Base-by-base conservation (phyloP, 768 basidiomycete genomes). In the Mycena kentingensis region DNA sequence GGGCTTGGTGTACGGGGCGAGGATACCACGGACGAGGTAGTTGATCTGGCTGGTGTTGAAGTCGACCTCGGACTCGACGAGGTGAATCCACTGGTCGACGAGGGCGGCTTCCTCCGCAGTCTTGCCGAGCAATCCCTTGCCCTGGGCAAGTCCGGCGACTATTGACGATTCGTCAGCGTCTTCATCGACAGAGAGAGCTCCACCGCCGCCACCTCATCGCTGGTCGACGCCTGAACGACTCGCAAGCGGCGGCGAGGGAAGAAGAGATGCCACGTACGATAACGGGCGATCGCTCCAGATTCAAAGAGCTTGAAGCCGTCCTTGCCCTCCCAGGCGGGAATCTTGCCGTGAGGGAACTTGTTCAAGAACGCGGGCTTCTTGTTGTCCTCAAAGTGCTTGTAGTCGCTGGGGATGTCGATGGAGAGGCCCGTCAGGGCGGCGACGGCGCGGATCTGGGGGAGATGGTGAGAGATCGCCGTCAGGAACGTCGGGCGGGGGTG, bases 271-370 rank as follows among this genome's bases (percentile, higher is more conserved):
- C 49, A 87, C 93, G 83, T 73, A 98, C 96, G 62, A 73, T 96
- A 94, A 51, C 84, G 85, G 39, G 92, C 88, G 70, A 98, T 93
- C 42, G 93, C 83, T 49, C 73, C 66, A 49, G 81, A 77, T 77
- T 96, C 96, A 61, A 83, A 82, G 52, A 97, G 74, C 64, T 76
- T 80, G 78, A 92, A 82, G 49, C 93, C 93, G 68, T 93, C 83
- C 13, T 75, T 70, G 38, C 79, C 76, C 69, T 93, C 91, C 47
- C 88, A 80, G 31, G 88, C 86, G 24, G 97, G 96, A 61, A 96
- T 82, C 77, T 93, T 92, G 50, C 89, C 87, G 52, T 78, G 78
- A 44, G 87, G 83, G 71, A 91, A 94, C 71, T 93, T 93, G 46
- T 67, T 66, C 41, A 82, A 66, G 70, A 84, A 91, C 27, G 84